Conservation (phyloP, 2,329 filamentous ascomycete genomes). For the Leptoxyphium fumago region DNA sequence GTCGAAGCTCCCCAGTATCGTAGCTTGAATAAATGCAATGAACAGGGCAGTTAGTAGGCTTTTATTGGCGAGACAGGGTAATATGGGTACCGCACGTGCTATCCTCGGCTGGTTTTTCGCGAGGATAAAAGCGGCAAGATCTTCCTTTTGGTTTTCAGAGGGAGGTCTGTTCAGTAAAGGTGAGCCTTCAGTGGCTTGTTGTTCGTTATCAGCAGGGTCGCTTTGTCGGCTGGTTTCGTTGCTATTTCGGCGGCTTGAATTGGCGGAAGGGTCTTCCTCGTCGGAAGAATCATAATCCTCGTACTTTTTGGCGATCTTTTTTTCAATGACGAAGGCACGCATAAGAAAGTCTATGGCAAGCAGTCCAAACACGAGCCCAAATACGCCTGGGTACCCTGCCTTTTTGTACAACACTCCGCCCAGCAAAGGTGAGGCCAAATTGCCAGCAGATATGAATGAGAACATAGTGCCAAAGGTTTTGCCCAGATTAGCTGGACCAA, state of each 20-base stretch:
- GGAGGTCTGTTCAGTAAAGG: constrained; percentile 22
- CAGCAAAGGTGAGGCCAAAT: constrained; percentile 41
- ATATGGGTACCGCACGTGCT: constrained; percentile 31
- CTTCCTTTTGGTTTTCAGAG: constrained; percentile 13
- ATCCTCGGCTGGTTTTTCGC: constrained; percentile 24
- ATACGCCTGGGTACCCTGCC: constrained; percentile 44
- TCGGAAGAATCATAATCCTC: constrained; percentile 14
- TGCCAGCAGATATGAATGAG: constrained; percentile 43
- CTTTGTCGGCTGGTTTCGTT: constrained; percentile 6
- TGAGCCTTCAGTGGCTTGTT: constrained; percentile 19
- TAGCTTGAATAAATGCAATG: constrained; percentile 31
- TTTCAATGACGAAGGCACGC: constrained; percentile 48
- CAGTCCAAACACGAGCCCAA: constrained; percentile 40
- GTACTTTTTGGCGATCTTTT: constrained; percentile 39
- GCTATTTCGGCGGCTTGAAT: constrained; percentile 5
- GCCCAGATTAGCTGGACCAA: constrained; percentile 41
- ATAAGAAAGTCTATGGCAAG: constrained; percentile 44
- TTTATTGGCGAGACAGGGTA: constrained; percentile 28
- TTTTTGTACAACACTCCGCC: constrained; percentile 47
- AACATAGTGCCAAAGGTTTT: constrained; percentile 47
- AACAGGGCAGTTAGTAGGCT: constrained; percentile 26
- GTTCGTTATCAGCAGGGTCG: constrained; percentile 8
- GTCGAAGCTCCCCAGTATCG: constrained; percentile 29
- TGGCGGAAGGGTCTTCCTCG: constrained; percentile 5
- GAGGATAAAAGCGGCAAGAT: constrained; percentile 28